Evolutionary conservation across 1,284 basidiomycete genomes (phyloP).

Genomic region (Pseudozyma sp.): DNA sequence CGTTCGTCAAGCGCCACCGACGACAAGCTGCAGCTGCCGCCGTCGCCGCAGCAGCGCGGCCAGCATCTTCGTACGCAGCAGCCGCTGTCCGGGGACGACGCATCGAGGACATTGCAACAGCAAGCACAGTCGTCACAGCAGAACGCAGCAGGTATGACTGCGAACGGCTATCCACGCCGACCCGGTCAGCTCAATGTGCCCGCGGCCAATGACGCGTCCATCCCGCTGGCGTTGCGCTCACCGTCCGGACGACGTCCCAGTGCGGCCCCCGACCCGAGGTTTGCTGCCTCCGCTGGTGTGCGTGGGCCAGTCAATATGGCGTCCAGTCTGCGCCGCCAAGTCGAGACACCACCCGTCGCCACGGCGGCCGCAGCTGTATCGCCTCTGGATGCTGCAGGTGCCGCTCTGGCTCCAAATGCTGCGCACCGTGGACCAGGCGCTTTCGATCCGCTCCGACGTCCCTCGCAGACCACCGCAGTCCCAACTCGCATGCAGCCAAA

Average conservation of each 20-base stretch:
- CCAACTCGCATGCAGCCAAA: constrained; percentile 22
- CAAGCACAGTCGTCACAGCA: constrained; percentile 7
- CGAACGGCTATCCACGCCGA: constrained; percentile 14
- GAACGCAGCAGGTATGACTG: background rate
- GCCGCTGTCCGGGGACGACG: background rate
- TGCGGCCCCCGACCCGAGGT: constrained; percentile 54
- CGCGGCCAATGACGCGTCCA: constrained; percentile 28
- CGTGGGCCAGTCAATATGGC: constrained; percentile 42
- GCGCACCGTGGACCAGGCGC: constrained; percentile 32
- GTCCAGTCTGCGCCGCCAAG: constrained; percentile 58
- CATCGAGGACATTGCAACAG: constrained; percentile 3
- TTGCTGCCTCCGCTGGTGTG: constrained; percentile 13
- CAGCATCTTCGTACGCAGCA: constrained; percentile 15
- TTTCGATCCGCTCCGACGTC: constrained; percentile 45
- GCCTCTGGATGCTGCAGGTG: constrained; percentile 35
- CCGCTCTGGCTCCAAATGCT: constrained; percentile 7
- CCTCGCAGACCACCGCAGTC: constrained; percentile 15
- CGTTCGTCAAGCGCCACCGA: constrained; percentile 25
- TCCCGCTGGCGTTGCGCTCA: constrained; percentile 47
- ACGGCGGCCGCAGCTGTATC: constrained; percentile 11
- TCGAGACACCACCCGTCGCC: constrained; percentile 43
- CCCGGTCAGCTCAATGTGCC: constrained; percentile 36
- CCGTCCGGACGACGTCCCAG: constrained; percentile 55
- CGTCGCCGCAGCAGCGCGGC: constrained; percentile 28
- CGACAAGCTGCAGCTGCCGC: constrained; percentile 28